Evolutionary conservation across 106 monocot genomes (phyloP).

Genomic region (Apostasia ramifera): DNA sequence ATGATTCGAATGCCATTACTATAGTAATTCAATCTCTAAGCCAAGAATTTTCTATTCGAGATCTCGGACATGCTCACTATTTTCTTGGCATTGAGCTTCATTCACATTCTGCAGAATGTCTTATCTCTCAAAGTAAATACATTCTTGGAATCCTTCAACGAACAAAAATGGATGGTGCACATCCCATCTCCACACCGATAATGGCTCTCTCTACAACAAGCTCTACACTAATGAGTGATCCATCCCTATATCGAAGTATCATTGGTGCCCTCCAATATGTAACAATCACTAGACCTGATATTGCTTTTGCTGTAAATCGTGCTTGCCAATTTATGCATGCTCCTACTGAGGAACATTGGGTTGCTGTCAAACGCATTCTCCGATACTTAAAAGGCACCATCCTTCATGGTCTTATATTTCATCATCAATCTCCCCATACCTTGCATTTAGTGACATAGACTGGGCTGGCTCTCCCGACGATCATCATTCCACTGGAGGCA

Average conservation of each 20-base stretch:
- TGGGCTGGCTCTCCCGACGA: not conserved
- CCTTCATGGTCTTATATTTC: not conserved
- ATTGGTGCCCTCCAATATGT: not conserved
- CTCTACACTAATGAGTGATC: not conserved
- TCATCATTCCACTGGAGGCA: not conserved
- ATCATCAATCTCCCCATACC: not conserved
- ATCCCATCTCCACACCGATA: not conserved
- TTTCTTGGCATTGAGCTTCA: not conserved
- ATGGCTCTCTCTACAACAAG: not conserved
- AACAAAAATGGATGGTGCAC: not conserved
- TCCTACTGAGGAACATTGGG: not conserved
- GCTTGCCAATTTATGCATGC: not conserved
- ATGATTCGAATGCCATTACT: no score
- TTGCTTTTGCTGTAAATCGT: constrained; percentile 4
- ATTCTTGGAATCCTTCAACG: not conserved
- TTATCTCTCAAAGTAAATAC: not conserved
- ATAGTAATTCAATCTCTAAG: no score
- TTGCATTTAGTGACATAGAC: not conserved
- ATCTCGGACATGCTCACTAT: not conserved
- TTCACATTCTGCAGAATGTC: not conserved
- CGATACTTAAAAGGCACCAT: not conserved
- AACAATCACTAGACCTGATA: not conserved
- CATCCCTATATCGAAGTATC: not conserved
- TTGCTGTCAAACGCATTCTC: not conserved
- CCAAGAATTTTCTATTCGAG: not conserved